These are phyloP conservation scores for Ogataea wickerhamii DNA, from an alignment of 805 yeast genomes.

Conservation along the genomic window DNA sequence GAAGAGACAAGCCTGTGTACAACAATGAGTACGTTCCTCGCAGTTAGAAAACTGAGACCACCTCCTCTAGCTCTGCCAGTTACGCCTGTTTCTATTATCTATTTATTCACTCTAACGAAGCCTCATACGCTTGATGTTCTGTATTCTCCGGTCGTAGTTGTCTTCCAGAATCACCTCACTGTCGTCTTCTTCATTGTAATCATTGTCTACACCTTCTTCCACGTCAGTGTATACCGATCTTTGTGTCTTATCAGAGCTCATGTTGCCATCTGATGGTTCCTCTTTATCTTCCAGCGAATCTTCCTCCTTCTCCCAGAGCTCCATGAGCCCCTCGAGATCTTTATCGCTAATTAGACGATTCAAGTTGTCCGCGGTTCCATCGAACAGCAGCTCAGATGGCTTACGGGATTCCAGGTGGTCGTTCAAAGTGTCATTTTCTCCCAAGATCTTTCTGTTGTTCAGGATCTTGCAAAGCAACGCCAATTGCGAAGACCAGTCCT, in stretches of 20 bases:
- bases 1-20: conserved; percentile 30
- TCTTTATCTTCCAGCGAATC: conserved; percentile 10
- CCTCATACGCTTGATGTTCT: conserved; percentile 7
- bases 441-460: conserved; percentile 11
- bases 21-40: conserved; percentile 28
- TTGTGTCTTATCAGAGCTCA: neutral
- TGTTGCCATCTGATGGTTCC: neutral
- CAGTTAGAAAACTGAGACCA: conserved; percentile 11
- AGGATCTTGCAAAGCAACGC: conserved; percentile 16
- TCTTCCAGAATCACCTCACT: conserved; percentile 16
- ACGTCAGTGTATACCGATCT: neutral
- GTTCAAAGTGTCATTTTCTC: conserved; percentile 10
- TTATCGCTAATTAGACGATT: conserved; percentile 8
- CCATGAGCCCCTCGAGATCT: conserved; percentile 9
- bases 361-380: conserved; percentile 11
- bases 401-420: conserved; percentile 5
- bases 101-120: conserved; percentile 5
- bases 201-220: conserved; percentile 1
- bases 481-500: conserved; percentile 19
- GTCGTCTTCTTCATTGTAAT: conserved; percentile 14
- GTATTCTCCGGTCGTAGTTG: conserved; percentile 5
- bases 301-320: conserved; percentile 17
- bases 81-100: neutral
- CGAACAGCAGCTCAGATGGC: conserved; percentile 15
- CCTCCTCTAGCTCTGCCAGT: neutral